Evolutionary conservation across 495 filamentous ascomycete genomes (phyloP), one percentile per base, ranked within the genome.

Genomic region (Parathielavia hyrcaniae): DNA sequence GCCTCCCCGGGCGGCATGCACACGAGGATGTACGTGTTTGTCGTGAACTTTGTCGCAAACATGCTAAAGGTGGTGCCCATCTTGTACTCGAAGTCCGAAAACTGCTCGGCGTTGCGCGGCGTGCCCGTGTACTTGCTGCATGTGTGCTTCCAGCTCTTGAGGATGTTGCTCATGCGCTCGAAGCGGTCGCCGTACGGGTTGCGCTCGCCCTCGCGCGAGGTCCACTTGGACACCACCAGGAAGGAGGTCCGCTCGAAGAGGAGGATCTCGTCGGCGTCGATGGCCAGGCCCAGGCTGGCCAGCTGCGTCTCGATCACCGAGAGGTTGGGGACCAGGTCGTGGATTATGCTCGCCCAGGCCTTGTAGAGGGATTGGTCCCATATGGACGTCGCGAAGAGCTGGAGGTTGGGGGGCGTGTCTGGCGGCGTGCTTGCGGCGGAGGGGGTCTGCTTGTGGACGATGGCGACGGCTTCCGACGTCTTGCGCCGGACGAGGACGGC

Each of bases 301-400:
- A 98, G 78, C 71, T 96, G 88, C 14, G 78, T 81, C 69, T 97
- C 92, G 61, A 97, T 96, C 26, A 88, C 79, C n/a, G 83, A 76
- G 0, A 97, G 81, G 69, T 98, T 97, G 0, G 93, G 95, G 22
- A 97, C 92, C 26, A 98, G 80, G 68, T 87, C 89, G 76, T 98
- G 92, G 54, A 98, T 96, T 61, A 98, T 96, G 62, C 85, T 86
- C 0, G 95, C 93, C 93, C 93, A 98, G 6, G 93, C 93, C 64
- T 91, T 92, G 76, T 98, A 98, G n/a, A 98, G 76, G 13, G 86
- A 90, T 71, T 98, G 91, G 69, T 98, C 93, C 93, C 93, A 98
- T 73, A 98, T 98, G 43, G 87, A 93, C 9, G 93, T 97, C 30
- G 89, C 88, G 67, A 92, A 97, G 60, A 88, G 82, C 44, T 75